Percentiles rank a stretch among this genome's conserved stretches.
Conservation (phyloP, 2,329 filamentous ascomycete genomes). For the Pseudocercospora fuligena region DNA sequence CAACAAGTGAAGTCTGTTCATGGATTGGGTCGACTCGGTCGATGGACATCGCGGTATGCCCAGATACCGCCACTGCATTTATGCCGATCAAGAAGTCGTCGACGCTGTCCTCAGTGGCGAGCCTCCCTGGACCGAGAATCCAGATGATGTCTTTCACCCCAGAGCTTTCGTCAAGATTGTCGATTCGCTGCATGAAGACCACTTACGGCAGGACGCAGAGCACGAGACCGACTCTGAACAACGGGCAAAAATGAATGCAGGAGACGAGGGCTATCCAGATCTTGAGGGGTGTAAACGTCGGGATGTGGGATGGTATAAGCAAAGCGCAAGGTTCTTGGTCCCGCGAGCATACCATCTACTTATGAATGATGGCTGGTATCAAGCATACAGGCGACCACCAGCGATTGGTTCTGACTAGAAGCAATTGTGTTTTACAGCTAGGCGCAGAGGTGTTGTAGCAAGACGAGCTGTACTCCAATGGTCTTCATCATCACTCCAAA, state of each 20-base stretch:
- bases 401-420: background rate
- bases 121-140: background rate
- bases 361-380: background rate
- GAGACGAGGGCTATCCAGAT: background rate
- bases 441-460: background rate
- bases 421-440: background rate
- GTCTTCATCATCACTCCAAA: too few species aligned
- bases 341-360: background rate
- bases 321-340: background rate
- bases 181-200: background rate
- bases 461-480: too few species aligned
- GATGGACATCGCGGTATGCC: background rate
- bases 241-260: background rate
- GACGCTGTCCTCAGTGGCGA: constrained; percentile 12
- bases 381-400: constrained; percentile 7
- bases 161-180: constrained; percentile 17
- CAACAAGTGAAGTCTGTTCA: background rate
- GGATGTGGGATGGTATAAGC: background rate
- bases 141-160: background rate
- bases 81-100: constrained; percentile 16
- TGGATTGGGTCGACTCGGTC: background rate
- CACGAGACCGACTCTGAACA: background rate
- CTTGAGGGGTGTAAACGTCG: background rate
- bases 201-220: background rate
- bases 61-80: constrained; percentile 8